Conservation (phyloP, 441 rosid species). For the Adansonia rubrostipa region DNA sequence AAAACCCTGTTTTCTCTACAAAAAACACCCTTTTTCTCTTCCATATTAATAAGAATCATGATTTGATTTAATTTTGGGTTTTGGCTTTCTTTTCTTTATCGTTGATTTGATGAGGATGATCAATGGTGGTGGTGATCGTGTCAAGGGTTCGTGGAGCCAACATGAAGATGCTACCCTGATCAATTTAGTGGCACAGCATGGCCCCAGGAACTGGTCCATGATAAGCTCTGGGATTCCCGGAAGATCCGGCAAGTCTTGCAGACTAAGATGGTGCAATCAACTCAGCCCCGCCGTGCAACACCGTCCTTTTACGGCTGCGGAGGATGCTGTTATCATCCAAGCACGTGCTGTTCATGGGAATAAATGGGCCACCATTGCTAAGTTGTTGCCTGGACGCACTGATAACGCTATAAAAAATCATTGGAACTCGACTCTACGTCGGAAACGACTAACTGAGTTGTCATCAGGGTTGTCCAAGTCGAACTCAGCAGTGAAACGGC, state of each 20-base stretch:
- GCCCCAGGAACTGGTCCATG: slow-evolving; percentile 64
- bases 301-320: slow-evolving; percentile 56
- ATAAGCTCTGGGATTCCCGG: slow-evolving; percentile 62
- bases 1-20: background rate
- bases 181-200: slow-evolving; percentile 52
- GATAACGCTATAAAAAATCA: slow-evolving; percentile 70
- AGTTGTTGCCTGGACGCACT: slow-evolving; percentile 61
- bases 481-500: slow-evolving; percentile 32
- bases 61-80: background rate
- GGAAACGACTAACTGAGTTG: slow-evolving; percentile 34
- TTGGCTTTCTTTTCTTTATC: background rate
- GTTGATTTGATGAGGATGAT: background rate
- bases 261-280: slow-evolving; percentile 71
- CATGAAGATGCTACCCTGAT: slow-evolving; percentile 55
- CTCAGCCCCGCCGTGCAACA: slow-evolving; percentile 65
- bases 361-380: slow-evolving; percentile 44
- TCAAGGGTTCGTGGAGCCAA: slow-evolving; percentile 67
- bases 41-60: too few species aligned
- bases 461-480: slow-evolving; percentile 43
- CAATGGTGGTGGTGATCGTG: slow-evolving; percentile 28
- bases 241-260: slow-evolving; percentile 65
- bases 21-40: background rate
- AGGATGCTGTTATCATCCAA: slow-evolving; percentile 50
- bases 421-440: slow-evolving; percentile 60
- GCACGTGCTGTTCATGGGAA: slow-evolving; percentile 42